Base-by-base conservation (phyloP, 331 rosid genomes). In the Rhamnella rubrinervis region DNA sequence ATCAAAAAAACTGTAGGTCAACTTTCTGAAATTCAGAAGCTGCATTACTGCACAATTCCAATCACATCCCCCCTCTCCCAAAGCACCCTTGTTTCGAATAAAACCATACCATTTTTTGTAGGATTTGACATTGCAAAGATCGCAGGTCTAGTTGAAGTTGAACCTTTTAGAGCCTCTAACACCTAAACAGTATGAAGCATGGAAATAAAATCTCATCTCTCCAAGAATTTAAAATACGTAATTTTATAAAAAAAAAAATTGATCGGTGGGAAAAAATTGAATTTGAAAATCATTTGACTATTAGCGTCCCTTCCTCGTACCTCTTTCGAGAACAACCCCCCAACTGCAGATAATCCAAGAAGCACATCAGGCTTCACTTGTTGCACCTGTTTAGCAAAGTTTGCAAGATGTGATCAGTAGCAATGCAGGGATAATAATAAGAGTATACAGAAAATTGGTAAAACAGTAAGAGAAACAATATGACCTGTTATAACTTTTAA, bases 41-140 rank as follows among this genome's bases (percentile, higher is more conserved):
- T 55, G 14, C 60, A 28, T 58, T 25, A 63, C 58, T 66, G 52
- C 21, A 35, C 46, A 19, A 67, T 46, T 7, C 5, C 20, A 8
- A 31, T 31, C 35, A 0, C 35, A 31, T 31, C 35, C 5, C 35
- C 35, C 35, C 5, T 4, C 31, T 7, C 5, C 20, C 14, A 59
- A 15, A 26, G 7, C 5, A 47, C 55, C 8, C 17, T 4, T 7
- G 40, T 44, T 9, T 44, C 14, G 25, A 70, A 31, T 28, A 63
- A 71, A 25, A 35, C 39, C 23, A 31, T 71, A 95, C 99, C 99
- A 79, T 89, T 95, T 26, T 81, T 95, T 67, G 99, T 95, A 55
- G 99, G 99, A 78, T 95, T 95, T 75, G 99, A 95, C 99, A 95
- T 95, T 59, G 99, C 96, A 87, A 95, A 95, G 52, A 95, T 86